Conservation (phyloP, 1,284 basidiomycete genomes). For the Exsudoporus floridanus region DNA sequence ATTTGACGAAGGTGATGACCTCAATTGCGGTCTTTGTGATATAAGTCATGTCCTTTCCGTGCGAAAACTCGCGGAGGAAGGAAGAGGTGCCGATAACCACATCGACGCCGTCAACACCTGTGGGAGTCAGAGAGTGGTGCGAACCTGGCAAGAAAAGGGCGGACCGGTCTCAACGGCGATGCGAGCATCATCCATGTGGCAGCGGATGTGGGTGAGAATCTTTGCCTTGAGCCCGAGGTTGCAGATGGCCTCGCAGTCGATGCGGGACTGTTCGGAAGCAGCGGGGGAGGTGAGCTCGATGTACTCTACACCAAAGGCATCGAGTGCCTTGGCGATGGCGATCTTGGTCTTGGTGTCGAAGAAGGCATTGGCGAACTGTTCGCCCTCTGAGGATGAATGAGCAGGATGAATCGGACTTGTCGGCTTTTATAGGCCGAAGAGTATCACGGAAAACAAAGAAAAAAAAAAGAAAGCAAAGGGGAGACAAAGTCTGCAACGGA, state of each 20-base stretch:
- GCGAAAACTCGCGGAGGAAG: conserved; percentile 98
- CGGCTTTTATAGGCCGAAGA: conserved; percentile 3
- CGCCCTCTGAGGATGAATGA: conserved; percentile 72
- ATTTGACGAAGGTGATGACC: conserved; percentile 99
- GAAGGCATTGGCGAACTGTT: conserved; percentile 99
- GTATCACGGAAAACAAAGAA: background rate
- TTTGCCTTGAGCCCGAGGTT: conserved; percentile 97
- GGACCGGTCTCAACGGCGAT: conserved; percentile 97
- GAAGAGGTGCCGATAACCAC: conserved; percentile 99
- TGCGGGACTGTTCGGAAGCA: conserved; percentile 93
- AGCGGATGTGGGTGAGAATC: conserved; percentile 98
- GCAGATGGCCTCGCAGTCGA: conserved; percentile 98
- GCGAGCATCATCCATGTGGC: conserved; percentile 99
- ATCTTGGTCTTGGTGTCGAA: conserved; percentile 99
- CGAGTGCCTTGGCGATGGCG: conserved; percentile 95
- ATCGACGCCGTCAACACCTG: conserved; percentile 97
- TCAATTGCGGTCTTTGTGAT: conserved; percentile 99
- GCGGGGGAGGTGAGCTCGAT: conserved; percentile 99
- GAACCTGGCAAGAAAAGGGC: conserved; percentile 16
- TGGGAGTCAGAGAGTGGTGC: background rate
- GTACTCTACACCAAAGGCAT: conserved; percentile 99
- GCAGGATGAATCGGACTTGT: conserved; percentile 12
- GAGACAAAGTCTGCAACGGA: conserved; percentile 35
- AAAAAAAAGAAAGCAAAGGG: background rate
- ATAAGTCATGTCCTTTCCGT: conserved; percentile 99